Evolutionary conservation across 441 rosid genomes (phyloP).

Genomic region (Populus tomentosa): DNA sequence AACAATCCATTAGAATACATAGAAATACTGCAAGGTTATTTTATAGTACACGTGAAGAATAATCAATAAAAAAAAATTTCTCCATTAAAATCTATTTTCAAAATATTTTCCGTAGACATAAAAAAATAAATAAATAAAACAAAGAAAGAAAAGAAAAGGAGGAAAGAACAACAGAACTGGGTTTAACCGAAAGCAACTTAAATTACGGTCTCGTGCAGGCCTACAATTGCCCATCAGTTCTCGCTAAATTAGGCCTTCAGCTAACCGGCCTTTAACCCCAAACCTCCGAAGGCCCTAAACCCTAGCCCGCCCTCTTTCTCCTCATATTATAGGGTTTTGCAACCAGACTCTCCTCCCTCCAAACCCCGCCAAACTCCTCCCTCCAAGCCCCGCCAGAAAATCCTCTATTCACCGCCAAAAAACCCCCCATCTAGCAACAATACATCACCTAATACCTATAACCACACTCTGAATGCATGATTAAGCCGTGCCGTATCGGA

Average conservation of each 20-base stretch:
- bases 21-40: too few species aligned
- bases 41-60: too few species aligned
- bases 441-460: neutral
- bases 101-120: too few species aligned
- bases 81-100: too few species aligned
- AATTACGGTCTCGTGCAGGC: neutral
- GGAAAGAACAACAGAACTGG: too few species aligned
- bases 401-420: neutral
- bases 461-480: slow-evolving; percentile 27
- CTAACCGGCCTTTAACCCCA: neutral
- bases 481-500: slow-evolving; percentile 20
- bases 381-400: neutral
- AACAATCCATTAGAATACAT: too few species aligned
- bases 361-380: neutral
- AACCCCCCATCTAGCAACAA: neutral
- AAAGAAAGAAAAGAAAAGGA: too few species aligned
- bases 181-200: too few species aligned
- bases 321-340: neutral
- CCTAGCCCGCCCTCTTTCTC: neutral
- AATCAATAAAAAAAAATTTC: too few species aligned
- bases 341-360: neutral
- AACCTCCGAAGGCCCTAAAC: neutral
- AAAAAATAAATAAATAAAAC: too few species aligned
- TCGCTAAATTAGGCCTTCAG: neutral
- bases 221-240: neutral